These are phyloP conservation scores for Teratosphaeriaceae sp. DNA, from an alignment of 2,329 filamentous ascomycete species.

Conservation along the genomic window DNA sequence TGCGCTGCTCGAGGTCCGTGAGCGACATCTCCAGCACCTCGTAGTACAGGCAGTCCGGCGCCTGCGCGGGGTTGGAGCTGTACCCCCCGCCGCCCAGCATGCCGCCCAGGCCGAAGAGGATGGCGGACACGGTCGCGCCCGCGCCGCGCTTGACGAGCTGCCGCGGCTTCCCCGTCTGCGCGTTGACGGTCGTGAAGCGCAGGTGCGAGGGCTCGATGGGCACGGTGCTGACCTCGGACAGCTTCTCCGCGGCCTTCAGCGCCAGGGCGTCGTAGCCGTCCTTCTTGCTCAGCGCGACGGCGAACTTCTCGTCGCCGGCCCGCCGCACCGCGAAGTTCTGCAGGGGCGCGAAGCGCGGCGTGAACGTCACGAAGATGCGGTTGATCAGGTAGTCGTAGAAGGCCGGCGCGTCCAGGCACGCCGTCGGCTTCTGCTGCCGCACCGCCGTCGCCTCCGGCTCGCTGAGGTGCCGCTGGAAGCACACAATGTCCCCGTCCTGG, in stretches of 20 bases:
- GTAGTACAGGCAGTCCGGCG: slow-evolving; percentile 71
- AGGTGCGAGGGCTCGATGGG: slow-evolving; percentile 75
- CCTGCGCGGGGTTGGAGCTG: slow-evolving; percentile 54
- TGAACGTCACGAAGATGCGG: slow-evolving; percentile 71
- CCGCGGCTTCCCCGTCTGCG: slow-evolving; percentile 70
- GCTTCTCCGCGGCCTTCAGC: slow-evolving; percentile 70
- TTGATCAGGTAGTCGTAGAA: slow-evolving; percentile 94
- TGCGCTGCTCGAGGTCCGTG: slow-evolving; percentile 88
- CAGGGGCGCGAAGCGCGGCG: slow-evolving; percentile 48
- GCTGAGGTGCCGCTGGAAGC: slow-evolving; percentile 67
- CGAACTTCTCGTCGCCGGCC: slow-evolving; percentile 59
- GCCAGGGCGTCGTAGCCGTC: slow-evolving; percentile 84
- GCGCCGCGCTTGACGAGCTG: slow-evolving; percentile 65
- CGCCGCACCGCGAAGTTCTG: slow-evolving; percentile 27
- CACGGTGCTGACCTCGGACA: slow-evolving; percentile 37
- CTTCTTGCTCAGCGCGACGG: slow-evolving; percentile 74
- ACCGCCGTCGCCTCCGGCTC: slow-evolving; percentile 29
- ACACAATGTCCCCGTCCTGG: slow-evolving; percentile 94
- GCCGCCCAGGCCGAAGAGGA: slow-evolving; percentile 61
- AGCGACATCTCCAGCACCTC: slow-evolving; percentile 93
- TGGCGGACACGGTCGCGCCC: slow-evolving; percentile 66
- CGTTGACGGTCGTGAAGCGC: slow-evolving; percentile 82
- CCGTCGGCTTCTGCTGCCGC: slow-evolving; percentile 22
- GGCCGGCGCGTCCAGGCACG: slow-evolving; percentile 20
- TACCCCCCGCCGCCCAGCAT: slow-evolving; percentile 68